Evolutionary conservation across 2,329 filamentous ascomycete species (phyloP).

Genomic region (Arachnomyces sp.): DNA sequence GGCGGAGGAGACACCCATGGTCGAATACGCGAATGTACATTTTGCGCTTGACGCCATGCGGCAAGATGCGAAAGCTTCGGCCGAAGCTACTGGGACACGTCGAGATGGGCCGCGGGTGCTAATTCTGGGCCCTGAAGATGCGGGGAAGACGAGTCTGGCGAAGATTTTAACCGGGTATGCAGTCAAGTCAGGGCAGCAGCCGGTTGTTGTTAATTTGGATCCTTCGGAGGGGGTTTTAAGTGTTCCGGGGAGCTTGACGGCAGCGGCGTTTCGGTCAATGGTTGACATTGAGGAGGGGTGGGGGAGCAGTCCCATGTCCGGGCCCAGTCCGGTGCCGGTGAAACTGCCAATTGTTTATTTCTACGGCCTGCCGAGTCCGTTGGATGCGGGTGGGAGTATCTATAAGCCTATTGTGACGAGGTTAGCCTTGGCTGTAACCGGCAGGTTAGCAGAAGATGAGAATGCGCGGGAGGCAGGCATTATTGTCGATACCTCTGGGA

Average conservation of each 20-base stretch:
- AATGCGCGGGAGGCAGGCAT: slow-evolving; percentile 66
- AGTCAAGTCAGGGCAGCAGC: slow-evolving; percentile 64
- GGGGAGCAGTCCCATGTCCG: slow-evolving; percentile 84
- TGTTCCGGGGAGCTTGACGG: slow-evolving; percentile 73
- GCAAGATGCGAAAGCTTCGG: slow-evolving; percentile 47
- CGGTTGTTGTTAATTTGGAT: slow-evolving; percentile 77
- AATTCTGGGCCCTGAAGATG: slow-evolving; percentile 67
- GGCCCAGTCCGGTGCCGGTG: slow-evolving; percentile 77
- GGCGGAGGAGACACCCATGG: slow-evolving; percentile 74
- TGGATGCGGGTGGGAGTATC: slow-evolving; percentile 61
- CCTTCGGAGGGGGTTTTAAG: slow-evolving; percentile 71
- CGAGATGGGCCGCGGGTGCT: slow-evolving; percentile 70
- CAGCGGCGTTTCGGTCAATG: slow-evolving; percentile 77
- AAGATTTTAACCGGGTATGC: slow-evolving; percentile 75
- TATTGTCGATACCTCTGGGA: slow-evolving; percentile 75
- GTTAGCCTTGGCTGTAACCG: slow-evolving; percentile 70
- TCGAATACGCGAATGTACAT: slow-evolving; percentile 76
- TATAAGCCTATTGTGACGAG: slow-evolving; percentile 69
- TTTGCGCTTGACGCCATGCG: slow-evolving; percentile 73
- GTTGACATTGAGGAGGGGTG: slow-evolving; percentile 85
- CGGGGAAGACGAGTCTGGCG: slow-evolving; percentile 75
- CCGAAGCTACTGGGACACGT: slow-evolving; percentile 4
- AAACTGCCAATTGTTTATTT: slow-evolving; percentile 90
- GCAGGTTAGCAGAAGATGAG: slow-evolving; percentile 67
- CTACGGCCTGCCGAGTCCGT: slow-evolving; percentile 64